phyloP scores from a whole-genome alignment of 345 rosid genomes.

The Salix exigua region DNA sequence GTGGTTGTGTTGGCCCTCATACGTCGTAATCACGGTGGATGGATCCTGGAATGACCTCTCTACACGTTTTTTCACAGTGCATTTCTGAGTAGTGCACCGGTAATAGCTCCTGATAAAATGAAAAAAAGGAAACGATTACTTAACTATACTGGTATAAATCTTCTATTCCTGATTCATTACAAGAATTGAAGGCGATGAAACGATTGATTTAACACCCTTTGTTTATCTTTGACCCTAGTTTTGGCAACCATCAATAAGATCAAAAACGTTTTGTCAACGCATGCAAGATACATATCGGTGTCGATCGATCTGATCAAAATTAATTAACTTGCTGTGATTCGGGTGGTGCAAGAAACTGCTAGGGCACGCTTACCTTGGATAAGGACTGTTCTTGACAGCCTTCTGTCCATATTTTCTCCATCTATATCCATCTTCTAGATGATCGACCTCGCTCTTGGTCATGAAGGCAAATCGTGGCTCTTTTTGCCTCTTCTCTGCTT shows the following conservation, averaged over 20 bases:
- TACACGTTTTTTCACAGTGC: conserved; percentile 29
- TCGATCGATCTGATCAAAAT: too few species aligned
- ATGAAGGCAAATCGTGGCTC: conserved; percentile 36
- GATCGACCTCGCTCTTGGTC: conserved; percentile 39
- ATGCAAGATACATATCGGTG: background rate
- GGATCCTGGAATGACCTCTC: conserved; percentile 34
- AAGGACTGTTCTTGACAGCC: conserved; percentile 38
- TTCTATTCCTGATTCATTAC: background rate
- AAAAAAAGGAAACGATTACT: too few species aligned
- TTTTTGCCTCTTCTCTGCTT: conserved; percentile 25
- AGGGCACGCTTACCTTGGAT: conserved; percentile 21
- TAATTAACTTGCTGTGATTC: background rate
- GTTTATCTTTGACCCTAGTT: background rate
- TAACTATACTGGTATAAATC: too few species aligned
- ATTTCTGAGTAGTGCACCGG: conserved; percentile 36
- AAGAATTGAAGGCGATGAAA: background rate
- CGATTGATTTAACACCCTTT: background rate
- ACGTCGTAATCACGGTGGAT: conserved; percentile 27
- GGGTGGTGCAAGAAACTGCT: conserved; percentile 5
- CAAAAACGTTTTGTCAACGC: background rate
- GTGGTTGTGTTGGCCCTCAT: conserved; percentile 33
- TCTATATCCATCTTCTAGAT: conserved; percentile 35
- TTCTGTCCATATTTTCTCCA: conserved; percentile 39
- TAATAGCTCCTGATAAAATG: conserved; percentile 27
- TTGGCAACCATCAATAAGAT: background rate